Percentiles rank a stretch among this genome's conserved stretches.
Evolutionary conservation across 148 eudicot genomes (phyloP).

Genomic region (Dianthus caryophyllus): DNA sequence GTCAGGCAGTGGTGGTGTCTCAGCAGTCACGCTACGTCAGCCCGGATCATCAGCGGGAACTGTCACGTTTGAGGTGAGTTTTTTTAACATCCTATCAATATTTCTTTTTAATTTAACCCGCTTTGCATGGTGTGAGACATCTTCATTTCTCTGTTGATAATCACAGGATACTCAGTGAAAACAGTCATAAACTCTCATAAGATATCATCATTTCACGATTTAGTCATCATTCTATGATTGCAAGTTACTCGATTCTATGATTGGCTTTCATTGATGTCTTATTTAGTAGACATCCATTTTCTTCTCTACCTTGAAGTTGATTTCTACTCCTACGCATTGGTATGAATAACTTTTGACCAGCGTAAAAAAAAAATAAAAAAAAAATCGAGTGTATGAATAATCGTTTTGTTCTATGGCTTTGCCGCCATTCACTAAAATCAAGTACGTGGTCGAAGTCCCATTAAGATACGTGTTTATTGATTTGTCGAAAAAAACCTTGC

Average conservation of each 20-base stretch:
- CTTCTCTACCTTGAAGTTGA: no score
- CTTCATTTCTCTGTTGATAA: background rate
- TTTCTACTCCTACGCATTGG: no score
- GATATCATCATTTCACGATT: no score
- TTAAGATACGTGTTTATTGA: background rate
- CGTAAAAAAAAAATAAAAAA: no score
- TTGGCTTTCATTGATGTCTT: no score
- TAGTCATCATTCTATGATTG: no score
- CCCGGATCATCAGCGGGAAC: constrained; percentile 47
- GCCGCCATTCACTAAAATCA: background rate
- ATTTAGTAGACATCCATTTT: no score
- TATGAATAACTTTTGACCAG: no score
- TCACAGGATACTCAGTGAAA: background rate
- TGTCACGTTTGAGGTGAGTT: constrained; percentile 64
- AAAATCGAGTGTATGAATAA: no score
- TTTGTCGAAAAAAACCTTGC: background rate
- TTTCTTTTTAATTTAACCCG: background rate
- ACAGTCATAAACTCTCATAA: background rate
- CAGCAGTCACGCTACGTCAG: constrained; percentile 67
- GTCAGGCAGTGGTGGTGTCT: constrained; percentile 82
- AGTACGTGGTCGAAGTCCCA: background rate
- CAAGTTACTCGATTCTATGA: no score
- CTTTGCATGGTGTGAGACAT: background rate
- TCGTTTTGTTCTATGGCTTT: no score
- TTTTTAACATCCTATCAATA: background rate